Evolutionary conservation across 2,329 filamentous ascomycete species (phyloP), one percentile per base, ranked within the genome.

Genomic region (Ophiobolus disseminans): DNA sequence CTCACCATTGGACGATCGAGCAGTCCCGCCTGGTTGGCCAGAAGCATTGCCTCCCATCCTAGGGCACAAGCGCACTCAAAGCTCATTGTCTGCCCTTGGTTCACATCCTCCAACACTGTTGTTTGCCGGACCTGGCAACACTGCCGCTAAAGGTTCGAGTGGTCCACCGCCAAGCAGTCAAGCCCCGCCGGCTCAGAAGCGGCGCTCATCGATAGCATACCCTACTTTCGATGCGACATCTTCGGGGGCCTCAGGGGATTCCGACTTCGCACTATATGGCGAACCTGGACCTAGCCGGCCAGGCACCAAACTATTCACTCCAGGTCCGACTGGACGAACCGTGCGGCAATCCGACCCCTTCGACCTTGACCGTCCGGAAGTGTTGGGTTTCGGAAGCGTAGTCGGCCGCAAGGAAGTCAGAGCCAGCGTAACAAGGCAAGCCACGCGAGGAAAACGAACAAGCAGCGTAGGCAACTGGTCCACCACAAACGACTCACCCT

Each of bases 291-390:
- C 68, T 20, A 70, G 64, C 38, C 58, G 68, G 14, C 69, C 66
- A 25, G 53, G 41, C 11, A 72, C 69, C 6, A 57, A 62, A 37
- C 50, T 64, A 48, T 63, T 65, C 40, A 58, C 56, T 13, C 57
- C 55, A 9, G 53, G 30, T 1, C 55, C 53, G 7, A 50, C 53
- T 14, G 50, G 55, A 26, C 62, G 67, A 6, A 62, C 56, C n/a
- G 64, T 69, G 25, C 66, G 72, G 11, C 69, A 74, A 31, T 73
- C 70, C 1, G 73, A 75, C 45, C 73, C 73, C 0, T 75, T 75
- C 35, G 73, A 75, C 45, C 65, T 75, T 11, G 73, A 75, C 43
- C 58, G 70, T 10, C 73, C 73, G 8, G 73, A 75, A 48, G 65
- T 75, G 7, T 57, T 75, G 7, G 66, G 68, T 1, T 70, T 73